Evolutionary conservation across 495 filamentous ascomycete genomes (phyloP), one percentile per base, ranked within the genome.

Genomic region (Peziza echinospora): DNA sequence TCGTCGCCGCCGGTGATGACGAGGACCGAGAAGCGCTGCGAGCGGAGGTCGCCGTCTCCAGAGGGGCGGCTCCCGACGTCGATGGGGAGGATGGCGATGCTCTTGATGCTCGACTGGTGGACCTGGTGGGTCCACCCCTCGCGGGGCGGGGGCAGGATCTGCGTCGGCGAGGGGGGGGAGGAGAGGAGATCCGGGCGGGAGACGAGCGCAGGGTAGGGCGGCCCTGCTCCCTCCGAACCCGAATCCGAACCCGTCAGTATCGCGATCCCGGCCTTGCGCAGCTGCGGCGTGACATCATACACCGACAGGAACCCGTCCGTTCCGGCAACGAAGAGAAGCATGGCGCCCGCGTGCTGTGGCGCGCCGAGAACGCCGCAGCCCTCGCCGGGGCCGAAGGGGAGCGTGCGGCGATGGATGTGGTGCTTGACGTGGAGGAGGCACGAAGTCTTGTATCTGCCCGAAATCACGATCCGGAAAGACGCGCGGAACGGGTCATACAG

Each of bases 71-170:
- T 37, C 19, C 6, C 30, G 13, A 37, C 30, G 19, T 68, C 57
- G 22, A 76, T 44, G 8, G 34, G 7, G 3, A 47, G 19, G 13
- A 49, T 23, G 23, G 64, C 63, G 3, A 79, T 60, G 2, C 66
- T 62, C 59, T 85, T 85, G 54, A 89, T 69, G 43, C 76, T 74
- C 60, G 69, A 86, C 50, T 86, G 82, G 52, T 92, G 84, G 34
- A 84, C 56, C 48, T 63, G 67, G 25, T 68, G 55, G 0, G 41
- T 25, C 39, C 7, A 24, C 16, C 30, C 30, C 30, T 25, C 41
- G 16, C 43, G 9, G 6, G 5, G 13, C 16, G 5, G 16, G 45
- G 44, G 24, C 13, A 48, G 39, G 5, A 25, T 47, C 25, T 47
- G 2, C n/a, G 45, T n/a, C 41, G 50, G 24, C 37, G 23, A 41